Percentiles rank a stretch among this genome's conserved stretches.
phyloP scores from a whole-genome alignment of 805 yeast species.

The Candida takata region DNA sequence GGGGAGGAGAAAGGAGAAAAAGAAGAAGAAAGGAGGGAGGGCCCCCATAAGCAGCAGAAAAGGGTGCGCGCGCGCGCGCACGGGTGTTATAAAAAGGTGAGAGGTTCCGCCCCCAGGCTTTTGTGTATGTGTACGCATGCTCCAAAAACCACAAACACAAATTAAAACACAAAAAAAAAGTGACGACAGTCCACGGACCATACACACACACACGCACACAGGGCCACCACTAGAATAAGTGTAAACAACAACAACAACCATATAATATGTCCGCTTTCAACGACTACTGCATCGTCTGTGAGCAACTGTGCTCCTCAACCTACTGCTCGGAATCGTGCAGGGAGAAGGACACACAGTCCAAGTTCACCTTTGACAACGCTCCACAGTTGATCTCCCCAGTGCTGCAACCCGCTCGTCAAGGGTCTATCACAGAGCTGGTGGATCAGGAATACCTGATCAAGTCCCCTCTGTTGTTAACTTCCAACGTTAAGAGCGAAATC shows the following conservation, averaged over 20 bases:
- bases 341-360: slow-evolving; percentile 22
- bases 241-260: background rate
- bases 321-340: slow-evolving; percentile 43
- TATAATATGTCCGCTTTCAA: slow-evolving; percentile 32
- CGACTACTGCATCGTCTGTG: slow-evolving; percentile 55
- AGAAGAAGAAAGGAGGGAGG: no score
- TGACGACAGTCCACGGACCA: no score
- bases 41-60: no score
- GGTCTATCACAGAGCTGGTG: slow-evolving; percentile 16
- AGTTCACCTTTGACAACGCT: slow-evolving; percentile 20
- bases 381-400: slow-evolving; percentile 26
- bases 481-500: slow-evolving; percentile 20
- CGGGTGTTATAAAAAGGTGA: no score
- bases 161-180: no score
- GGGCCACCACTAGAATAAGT: no score
- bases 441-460: slow-evolving; percentile 22
- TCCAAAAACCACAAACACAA: no score
- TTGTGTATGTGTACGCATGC: no score
- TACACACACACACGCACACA: background rate
- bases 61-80: no score
- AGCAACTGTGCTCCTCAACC: slow-evolving; percentile 38
- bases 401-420: slow-evolving; percentile 21
- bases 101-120: no score
- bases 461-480: slow-evolving; percentile 21
- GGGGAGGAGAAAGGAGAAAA: no score